These are phyloP conservation scores for Alternaria arborescens DNA, from an alignment of 2,329 filamentous ascomycete genomes.

Conservation along the genomic window DNA sequence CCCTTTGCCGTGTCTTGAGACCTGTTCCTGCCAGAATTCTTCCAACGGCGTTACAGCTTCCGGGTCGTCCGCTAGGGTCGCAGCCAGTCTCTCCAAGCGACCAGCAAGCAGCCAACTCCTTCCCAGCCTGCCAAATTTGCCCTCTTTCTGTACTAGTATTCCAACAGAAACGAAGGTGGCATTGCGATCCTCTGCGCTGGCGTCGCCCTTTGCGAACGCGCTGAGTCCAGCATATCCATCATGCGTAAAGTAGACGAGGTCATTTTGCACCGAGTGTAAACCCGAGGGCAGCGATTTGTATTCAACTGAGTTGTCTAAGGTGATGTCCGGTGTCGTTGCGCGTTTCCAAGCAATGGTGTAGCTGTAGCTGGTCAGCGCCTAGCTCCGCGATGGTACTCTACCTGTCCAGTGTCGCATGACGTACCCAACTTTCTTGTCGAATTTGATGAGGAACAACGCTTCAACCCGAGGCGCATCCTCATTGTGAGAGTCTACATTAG, in stretches of 20 bases:
- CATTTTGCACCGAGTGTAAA: constrained; percentile 84
- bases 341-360: constrained; percentile 90
- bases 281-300: constrained; percentile 97
- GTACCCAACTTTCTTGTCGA: constrained; percentile 90
- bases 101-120: constrained; percentile 89
- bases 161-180: constrained; percentile 94
- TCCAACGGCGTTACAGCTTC: constrained; percentile 72
- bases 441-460: constrained; percentile 87
- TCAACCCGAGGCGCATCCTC: constrained; percentile 54
- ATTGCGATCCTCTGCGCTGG: constrained; percentile 80
- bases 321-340: constrained; percentile 70
- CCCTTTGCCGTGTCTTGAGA: constrained; percentile 10
- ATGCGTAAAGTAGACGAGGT: constrained; percentile 93
- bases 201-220: constrained; percentile 86
- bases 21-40: constrained; percentile 78
- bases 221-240: constrained; percentile 85
- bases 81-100: constrained; percentile 75
- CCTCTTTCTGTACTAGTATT: constrained; percentile 81
- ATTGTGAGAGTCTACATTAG: constrained; percentile 33
- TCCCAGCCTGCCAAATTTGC: constrained; percentile 76
- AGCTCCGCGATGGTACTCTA: constrained; percentile 3
- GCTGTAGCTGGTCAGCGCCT: constrained; percentile 50
- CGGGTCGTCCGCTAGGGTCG: constrained; percentile 68
- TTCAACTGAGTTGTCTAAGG: constrained; percentile 87
- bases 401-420: constrained; percentile 24